Base-by-base conservation (phyloP, 1,284 basidiomycete species). In the Inonotus obliquus region DNA sequence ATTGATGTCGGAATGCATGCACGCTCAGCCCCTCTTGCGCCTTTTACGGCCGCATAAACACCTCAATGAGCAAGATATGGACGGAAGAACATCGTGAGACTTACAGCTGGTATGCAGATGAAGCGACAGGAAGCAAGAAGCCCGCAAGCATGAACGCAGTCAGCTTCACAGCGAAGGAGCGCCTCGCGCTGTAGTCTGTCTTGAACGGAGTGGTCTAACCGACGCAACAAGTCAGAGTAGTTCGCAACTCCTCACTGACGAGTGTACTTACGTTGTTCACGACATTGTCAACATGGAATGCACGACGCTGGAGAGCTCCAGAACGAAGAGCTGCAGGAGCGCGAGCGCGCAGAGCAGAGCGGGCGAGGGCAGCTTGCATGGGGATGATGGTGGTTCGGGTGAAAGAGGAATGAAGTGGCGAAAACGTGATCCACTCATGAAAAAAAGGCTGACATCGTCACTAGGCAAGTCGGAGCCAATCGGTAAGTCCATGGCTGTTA, bases 151-250 rank as follows among this genome's bases (percentile, higher is more conserved):
- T 76, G 73, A 82, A 89, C 13, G 75, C 64, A 25, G 73, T 68
- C 47, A 89, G 68, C 74, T 90, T 91, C 63, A 76, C 49, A 14
- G 76, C 89, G 67, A 89, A 91, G 3, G 73, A 65, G 35, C 68
- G 70, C 72, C 83, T 89, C 70, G 81, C 83, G 57, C 78, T 69
- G 57, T 79, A 77, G 32, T 83, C 82, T 65, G 76, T 82, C 57
- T 78, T 74, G 76, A 91, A 92, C 19, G 90, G 89, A 39, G 91
- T 77, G 72, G 87, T 85, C 87, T 91, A 67, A 17, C 57, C 10
- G 37, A 7, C 6, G n/a, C 11, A 37, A 32, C 44, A 38, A 44
- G 27, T 7, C 21, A 48, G 32, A 32, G 32, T 32, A 9, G 32
- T 9, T 32, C 32, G 32, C 32, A 9, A 32, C 32, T n/a, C n/a